These are phyloP conservation scores for Tetrahymena borealis DNA, from an alignment of 73 alveolate species.

Conservation along the genomic window DNA sequence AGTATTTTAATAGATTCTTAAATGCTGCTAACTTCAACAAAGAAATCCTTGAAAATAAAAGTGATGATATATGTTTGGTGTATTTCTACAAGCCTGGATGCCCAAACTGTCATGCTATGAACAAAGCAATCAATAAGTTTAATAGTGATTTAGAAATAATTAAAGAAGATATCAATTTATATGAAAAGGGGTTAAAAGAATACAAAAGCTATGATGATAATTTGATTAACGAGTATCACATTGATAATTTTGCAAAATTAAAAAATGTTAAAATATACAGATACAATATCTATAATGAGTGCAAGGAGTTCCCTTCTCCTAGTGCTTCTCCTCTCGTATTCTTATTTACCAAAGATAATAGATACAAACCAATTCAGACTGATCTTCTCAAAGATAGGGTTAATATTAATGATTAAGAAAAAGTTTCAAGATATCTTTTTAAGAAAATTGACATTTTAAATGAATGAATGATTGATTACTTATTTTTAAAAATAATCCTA, in stretches of 20 bases:
- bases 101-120: not conserved
- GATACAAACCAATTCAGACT: not conserved
- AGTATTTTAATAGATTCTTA: not conserved
- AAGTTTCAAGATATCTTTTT: not conserved
- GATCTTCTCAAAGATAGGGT: not conserved
- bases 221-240: not conserved
- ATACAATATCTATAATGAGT: not conserved
- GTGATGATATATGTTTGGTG: not conserved
- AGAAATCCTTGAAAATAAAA: not conserved
- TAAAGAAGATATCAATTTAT: not conserved
- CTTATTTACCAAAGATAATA: not conserved
- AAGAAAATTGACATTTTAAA: not conserved
- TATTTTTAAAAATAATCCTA: too few relatives aligned
- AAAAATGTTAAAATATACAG: not conserved
- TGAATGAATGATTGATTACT: too few relatives aligned
- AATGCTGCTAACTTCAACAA: not conserved
- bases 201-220: not conserved
- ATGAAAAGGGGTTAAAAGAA: not conserved
- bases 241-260: not conserved
- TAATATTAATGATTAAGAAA: not conserved
- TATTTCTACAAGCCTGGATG: not conserved
- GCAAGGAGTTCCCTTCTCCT: not conserved
- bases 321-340: not conserved
- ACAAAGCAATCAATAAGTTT: not conserved
- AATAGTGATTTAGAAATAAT: not conserved